Evolutionary conservation across 768 basidiomycete species (phyloP), one percentile per base, ranked within the genome.

Genomic region (Stropharia rugosoannulata): DNA sequence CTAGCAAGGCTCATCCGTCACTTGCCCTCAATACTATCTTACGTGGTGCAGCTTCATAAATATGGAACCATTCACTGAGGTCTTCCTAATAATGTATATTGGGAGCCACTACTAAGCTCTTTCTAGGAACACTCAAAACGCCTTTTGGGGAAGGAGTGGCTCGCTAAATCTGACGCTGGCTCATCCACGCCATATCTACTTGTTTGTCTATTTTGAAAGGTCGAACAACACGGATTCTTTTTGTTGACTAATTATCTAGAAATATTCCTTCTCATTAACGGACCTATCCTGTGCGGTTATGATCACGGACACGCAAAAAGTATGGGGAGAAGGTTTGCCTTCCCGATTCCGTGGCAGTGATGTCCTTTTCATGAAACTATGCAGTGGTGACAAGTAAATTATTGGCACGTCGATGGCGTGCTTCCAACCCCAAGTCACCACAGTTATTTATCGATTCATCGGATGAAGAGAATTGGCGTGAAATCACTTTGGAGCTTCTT

Each of bases 281-380:
- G 84, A 90, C 62, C 70, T 80, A 48, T 75, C 77, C 18, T 88
- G 87, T 62, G 77, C 71, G 56, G 65, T 90, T 45, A 64, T 92
- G 62, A 65, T 90, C 49, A 90, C 90, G 10, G 90, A 92, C 68
- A 91, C 87, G 11, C 88, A 82, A 66, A 76, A 72, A 19, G 84
- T 85, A 9, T 93, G 88, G 89, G 77, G 74, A 12, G 90, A 93
- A 84, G 86, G 90, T 89, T 59, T 51, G 58, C 35, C 12, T 25
- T 5, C 25, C 49, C 49, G 38, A 39, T 49, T 44, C 49, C 9
- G 48, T 49, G 53, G 40, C 47, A 32, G 37, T 49, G n/a, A 27
- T 11, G 32, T 19, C 29, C 9, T 18, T n/a, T 43, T 46, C 9
- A 38, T 32, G 37, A 9, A 36, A 16, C 61, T 41, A 35, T 48